Evolutionary conservation across 163 green algal genomes (phyloP).

Genomic region (Trebouxia gelatinosa): DNA sequence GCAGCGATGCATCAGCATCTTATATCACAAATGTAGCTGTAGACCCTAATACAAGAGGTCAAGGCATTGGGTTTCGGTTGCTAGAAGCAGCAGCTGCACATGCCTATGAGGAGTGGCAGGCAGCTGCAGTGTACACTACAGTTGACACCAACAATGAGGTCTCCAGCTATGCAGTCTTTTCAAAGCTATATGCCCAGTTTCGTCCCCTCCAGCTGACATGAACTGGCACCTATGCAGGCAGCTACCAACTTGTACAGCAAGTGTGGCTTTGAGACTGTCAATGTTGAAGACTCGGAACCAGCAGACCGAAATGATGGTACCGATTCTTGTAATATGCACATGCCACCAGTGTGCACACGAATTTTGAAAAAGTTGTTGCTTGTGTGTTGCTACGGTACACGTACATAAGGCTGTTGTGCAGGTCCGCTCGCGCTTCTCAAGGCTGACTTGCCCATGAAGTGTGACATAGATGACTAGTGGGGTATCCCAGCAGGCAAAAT

Average conservation of each 20-base stretch:
- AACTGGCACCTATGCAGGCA: constrained; percentile 10
- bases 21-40: constrained; percentile 32
- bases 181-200: not conserved
- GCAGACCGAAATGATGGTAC: not conserved
- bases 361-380: not conserved
- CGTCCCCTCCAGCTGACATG: not conserved
- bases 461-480: not conserved
- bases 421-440: not conserved
- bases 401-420: too few relatives aligned
- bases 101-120: constrained; percentile 6
- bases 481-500: too few relatives aligned
- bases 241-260: constrained; percentile 14
- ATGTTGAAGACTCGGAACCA: not conserved
- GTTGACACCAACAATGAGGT: constrained; percentile 22
- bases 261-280: constrained; percentile 6
- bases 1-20: not conserved
- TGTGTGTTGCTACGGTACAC: too few relatives aligned
- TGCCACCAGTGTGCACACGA: not conserved
- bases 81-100: constrained; percentile 6
- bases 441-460: not conserved
- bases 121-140: constrained; percentile 4
- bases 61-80: constrained; percentile 20
- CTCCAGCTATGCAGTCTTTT: too few relatives aligned
- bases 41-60: not conserved
- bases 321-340: not conserved